Conservation (phyloP, 345 rosid genomes). For the Atalantia buxifolia region DNA sequence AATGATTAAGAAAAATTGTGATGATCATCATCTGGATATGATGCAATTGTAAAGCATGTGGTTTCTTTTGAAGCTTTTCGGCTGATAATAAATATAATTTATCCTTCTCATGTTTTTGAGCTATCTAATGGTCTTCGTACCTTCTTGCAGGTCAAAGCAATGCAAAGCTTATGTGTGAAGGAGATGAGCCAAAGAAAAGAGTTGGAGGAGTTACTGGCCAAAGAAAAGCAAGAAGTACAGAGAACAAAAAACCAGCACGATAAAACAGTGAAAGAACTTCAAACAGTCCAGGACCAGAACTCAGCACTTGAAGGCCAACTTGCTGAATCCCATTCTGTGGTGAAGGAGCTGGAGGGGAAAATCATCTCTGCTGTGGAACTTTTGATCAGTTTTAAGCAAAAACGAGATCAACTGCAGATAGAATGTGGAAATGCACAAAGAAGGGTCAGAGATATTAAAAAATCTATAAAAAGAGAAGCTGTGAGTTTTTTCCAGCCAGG, state of each 20-base stretch:
- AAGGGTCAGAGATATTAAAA: constrained; percentile 42
- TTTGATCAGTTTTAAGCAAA: constrained; percentile 62
- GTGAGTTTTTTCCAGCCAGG: constrained; percentile 44
- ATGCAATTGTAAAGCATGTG: not conserved
- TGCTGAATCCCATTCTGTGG: constrained; percentile 36
- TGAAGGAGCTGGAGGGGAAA: constrained; percentile 73
- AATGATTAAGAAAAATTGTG: not conserved
- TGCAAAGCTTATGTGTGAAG: constrained; percentile 56
- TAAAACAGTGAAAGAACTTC: constrained; percentile 44
- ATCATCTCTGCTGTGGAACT: constrained; percentile 76
- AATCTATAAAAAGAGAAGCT: constrained; percentile 32
- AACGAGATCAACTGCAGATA: constrained; percentile 60
- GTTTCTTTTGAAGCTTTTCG: not conserved
- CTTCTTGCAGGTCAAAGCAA: constrained; percentile 57
- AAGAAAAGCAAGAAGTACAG: constrained; percentile 46
- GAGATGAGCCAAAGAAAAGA: constrained; percentile 62
- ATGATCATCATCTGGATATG: not conserved
- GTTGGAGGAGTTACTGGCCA: constrained; percentile 51
- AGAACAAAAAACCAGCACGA: constrained; percentile 42
- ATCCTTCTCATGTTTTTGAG: not conserved
- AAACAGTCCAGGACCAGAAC: constrained; percentile 47
- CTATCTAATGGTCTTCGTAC: constrained; percentile 1
- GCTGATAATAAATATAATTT: not conserved
- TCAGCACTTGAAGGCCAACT: constrained; percentile 45
- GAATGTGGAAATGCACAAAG: constrained; percentile 51